These are phyloP conservation scores for Protostelium mycophagum DNA, from an alignment of 78 protist species.

Conservation along the genomic window DNA sequence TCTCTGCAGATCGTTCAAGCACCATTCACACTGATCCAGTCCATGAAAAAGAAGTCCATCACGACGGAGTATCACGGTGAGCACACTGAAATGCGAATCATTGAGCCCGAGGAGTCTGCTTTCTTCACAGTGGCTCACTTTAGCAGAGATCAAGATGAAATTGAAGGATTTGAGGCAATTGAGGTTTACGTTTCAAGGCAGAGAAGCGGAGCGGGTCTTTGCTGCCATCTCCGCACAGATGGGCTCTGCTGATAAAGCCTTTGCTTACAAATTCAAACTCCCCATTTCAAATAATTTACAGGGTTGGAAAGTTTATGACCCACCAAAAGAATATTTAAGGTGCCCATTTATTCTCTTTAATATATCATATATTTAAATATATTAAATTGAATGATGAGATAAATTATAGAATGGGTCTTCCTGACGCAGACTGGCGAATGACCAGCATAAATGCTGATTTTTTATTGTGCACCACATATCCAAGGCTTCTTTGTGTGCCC, in stretches of 20 bases:
- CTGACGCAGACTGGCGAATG: slow-evolving; percentile 48
- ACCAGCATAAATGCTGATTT: slow-evolving; percentile 49
- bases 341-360: too few relatives aligned
- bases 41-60: neutral
- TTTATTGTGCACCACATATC: slow-evolving; percentile 71
- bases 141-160: neutral
- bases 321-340: neutral
- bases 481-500: slow-evolving; percentile 68
- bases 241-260: neutral
- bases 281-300: neutral
- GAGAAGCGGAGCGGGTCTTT: neutral
- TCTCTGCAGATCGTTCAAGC: neutral
- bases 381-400: too few relatives aligned
- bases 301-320: neutral
- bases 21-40: neutral
- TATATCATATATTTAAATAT: too few relatives aligned
- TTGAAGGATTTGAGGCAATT: neutral
- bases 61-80: neutral
- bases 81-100: neutral
- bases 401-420: neutral
- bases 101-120: neutral
- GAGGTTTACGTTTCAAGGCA: neutral
- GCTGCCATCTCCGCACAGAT: neutral
- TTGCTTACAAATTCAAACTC: neutral
- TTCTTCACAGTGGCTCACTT: too few relatives aligned